Conservation (phyloP, 345 rosid species). For the Hibiscus syriacus region DNA sequence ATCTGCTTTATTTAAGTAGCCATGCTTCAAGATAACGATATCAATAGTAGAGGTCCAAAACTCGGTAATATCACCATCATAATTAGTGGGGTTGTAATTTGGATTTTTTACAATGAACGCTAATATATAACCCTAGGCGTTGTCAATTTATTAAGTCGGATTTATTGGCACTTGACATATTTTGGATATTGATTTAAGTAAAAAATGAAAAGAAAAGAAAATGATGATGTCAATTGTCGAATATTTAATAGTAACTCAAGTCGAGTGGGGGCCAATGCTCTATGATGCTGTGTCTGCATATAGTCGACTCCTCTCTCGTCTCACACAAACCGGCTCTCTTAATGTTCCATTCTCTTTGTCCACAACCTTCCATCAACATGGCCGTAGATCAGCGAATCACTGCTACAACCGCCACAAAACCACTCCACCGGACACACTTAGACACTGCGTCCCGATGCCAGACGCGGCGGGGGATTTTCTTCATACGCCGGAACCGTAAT, state of each 20-base stretch:
- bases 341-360: neutral
- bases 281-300: neutral
- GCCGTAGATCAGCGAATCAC: conserved; percentile 10
- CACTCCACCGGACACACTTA: neutral
- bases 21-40: no score
- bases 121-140: no score
- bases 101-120: no score
- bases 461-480: conserved; percentile 28
- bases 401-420: neutral
- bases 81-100: no score
- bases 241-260: neutral
- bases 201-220: no score
- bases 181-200: no score
- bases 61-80: no score
- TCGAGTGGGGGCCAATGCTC: neutral
- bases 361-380: conserved; percentile 10
- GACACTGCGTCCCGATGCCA: conserved; percentile 16
- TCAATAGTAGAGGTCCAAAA: no score
- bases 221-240: neutral
- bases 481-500: conserved; percentile 34
- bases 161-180: no score
- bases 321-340: neutral
- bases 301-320: neutral
- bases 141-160: no score
- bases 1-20: no score